Evolutionary conservation across 495 filamentous ascomycete genomes (phyloP).

Genomic region (Astrocystis sublimbata): DNA sequence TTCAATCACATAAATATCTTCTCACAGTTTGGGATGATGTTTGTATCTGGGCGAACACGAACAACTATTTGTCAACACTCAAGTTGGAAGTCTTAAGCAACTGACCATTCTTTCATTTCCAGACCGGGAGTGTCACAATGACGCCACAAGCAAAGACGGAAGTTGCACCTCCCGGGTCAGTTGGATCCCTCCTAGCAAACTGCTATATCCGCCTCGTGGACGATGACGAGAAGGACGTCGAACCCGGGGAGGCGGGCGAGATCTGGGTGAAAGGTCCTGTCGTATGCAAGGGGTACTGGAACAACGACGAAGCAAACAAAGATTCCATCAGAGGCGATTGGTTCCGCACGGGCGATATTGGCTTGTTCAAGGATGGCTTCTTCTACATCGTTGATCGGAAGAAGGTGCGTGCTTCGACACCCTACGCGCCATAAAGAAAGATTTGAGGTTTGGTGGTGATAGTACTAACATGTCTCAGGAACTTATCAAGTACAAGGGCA

Average conservation of each 20-base stretch:
- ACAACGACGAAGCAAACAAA: constrained; percentile 61
- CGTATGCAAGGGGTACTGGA: constrained; percentile 68
- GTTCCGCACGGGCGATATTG: constrained; percentile 75
- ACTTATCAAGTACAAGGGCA: constrained; percentile 57
- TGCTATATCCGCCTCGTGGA: constrained; percentile 51
- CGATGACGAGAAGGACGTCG: constrained; percentile 44
- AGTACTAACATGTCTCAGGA: constrained; percentile 20
- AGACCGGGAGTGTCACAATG: constrained; percentile 32
- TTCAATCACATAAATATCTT: no score
- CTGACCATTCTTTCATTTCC: not conserved
- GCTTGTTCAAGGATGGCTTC: constrained; percentile 49
- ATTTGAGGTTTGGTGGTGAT: not conserved
- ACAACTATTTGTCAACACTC: no score
- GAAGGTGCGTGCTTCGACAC: constrained; percentile 53
- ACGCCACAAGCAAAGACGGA: constrained; percentile 9
- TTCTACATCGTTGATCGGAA: constrained; percentile 69
- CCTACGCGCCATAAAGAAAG: not conserved
- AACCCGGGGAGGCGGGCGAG: constrained; percentile 40
- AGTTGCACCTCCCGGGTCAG: constrained; percentile 35
- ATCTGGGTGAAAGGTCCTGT: constrained; percentile 50
- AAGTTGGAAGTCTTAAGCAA: no score
- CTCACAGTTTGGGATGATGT: no score
- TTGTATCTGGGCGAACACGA: no score
- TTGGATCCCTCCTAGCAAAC: constrained; percentile 62
- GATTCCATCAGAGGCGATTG: constrained; percentile 60